phyloP scores from a whole-genome alignment of 164 flowering plant genomes.

The Liquidambar formosana region DNA sequence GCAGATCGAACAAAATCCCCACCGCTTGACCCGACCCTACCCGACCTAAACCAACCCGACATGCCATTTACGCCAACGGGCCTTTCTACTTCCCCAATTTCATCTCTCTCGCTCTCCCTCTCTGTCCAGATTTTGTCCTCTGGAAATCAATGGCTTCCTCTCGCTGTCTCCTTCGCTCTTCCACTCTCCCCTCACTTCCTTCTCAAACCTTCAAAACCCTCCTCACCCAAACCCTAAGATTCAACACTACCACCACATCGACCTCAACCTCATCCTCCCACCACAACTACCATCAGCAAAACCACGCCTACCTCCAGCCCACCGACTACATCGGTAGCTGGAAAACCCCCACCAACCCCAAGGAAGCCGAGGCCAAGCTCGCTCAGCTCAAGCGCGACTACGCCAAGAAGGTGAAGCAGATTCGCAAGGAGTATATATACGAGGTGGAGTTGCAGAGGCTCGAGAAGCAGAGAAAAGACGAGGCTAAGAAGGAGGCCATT shows the following conservation, averaged over 20 bases:
- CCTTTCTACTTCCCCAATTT: no score
- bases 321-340: conserved; percentile 63
- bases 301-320: conserved; percentile 48
- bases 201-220: background rate
- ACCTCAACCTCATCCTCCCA: conserved; percentile 10
- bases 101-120: no score
- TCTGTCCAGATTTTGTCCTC: background rate
- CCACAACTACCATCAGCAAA: conserved; percentile 28
- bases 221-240: background rate
- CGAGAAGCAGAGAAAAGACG: conserved; percentile 63
- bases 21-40: no score
- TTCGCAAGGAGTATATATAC: conserved; percentile 57
- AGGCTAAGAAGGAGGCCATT: conserved; percentile 56
- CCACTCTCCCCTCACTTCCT: background rate
- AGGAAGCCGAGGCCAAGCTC: conserved; percentile 61
- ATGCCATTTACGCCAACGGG: no score
- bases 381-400: conserved; percentile 58
- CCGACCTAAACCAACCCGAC: no score
- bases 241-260: conserved; percentile 2
- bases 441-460: conserved; percentile 68
- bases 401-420: conserved; percentile 58
- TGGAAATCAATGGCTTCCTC: background rate
- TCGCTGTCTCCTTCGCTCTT: background rate
- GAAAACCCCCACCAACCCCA: conserved; percentile 55
- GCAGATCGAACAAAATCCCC: no score